Evolutionary conservation across 2,329 filamentous ascomycete genomes (phyloP).

Genomic region (Aspergillaceae sp.): DNA sequence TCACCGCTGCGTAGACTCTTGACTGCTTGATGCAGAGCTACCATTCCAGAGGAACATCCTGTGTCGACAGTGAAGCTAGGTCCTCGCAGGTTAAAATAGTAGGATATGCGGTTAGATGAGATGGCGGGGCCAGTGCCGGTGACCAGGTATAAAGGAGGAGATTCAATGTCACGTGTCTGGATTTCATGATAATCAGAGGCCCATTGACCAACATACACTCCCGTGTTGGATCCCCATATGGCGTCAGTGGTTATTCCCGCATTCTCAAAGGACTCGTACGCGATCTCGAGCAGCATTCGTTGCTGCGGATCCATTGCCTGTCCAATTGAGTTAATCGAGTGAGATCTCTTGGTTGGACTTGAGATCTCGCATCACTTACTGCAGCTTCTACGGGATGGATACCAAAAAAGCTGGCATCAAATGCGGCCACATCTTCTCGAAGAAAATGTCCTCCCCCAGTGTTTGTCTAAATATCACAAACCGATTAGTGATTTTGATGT

Average conservation of each 20-base stretch:
- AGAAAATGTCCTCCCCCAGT: no score
- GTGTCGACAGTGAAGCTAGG: slow-evolving; percentile 36
- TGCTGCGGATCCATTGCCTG: slow-evolving; percentile 22
- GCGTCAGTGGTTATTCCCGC: slow-evolving; percentile 17
- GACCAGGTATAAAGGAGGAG: slow-evolving; percentile 27
- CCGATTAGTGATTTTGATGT: no score
- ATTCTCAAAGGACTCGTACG: slow-evolving; percentile 25
- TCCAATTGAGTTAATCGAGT: no score
- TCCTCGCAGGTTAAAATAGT: slow-evolving; percentile 38
- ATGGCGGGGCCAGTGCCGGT: slow-evolving; percentile 13
- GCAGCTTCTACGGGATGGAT: no score
- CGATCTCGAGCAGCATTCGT: slow-evolving; percentile 18
- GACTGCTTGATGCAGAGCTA: slow-evolving; percentile 25
- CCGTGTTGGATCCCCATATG: slow-evolving; percentile 15
- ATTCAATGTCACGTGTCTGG: no score
- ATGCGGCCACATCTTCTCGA: no score
- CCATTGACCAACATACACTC: slow-evolving; percentile 30
- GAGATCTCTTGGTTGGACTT: no score
- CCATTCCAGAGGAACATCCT: slow-evolving; percentile 35
- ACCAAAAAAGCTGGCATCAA: no score
- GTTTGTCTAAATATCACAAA: no score
- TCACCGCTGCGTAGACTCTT: slow-evolving; percentile 22
- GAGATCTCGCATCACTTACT: no score
- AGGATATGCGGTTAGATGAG: slow-evolving; percentile 22
- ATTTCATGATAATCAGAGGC: slow-evolving; percentile 28